phyloP scores from a whole-genome alignment of 2,329 filamentous ascomycete genomes.

The Gyromitra esculenta region DNA sequence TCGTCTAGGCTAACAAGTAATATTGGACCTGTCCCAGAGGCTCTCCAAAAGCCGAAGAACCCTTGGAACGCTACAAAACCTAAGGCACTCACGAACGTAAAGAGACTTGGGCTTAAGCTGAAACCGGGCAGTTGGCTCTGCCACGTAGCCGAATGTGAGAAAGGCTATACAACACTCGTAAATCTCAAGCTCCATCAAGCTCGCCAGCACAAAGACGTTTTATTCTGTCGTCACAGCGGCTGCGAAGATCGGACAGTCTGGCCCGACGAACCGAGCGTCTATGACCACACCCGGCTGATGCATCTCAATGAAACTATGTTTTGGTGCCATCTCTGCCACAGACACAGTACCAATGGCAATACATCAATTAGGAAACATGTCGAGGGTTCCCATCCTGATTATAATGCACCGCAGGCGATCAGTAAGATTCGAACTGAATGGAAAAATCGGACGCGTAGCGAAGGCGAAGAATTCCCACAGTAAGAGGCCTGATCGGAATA shows the following conservation, averaged over 20 bases:
- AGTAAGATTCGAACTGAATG: not conserved
- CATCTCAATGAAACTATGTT: not conserved
- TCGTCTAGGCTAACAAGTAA: too few relatives aligned
- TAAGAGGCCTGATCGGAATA: not conserved
- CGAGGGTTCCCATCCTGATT: not conserved
- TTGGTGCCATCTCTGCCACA: slow-evolving; percentile 23
- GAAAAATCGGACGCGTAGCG: not conserved
- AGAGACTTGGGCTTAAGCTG: not conserved
- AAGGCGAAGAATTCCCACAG: not conserved
- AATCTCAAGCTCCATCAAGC: not conserved
- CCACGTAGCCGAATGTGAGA: not conserved
- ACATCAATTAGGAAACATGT: slow-evolving; percentile 5
- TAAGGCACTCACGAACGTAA: too few relatives aligned
- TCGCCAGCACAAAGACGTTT: not conserved
- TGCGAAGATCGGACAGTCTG: slow-evolving; percentile 4
- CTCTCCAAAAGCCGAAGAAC: not conserved
- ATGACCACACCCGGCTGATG: not conserved
- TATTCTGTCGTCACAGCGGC: slow-evolving; percentile 2
- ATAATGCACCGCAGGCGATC: not conserved
- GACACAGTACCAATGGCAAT: not conserved
- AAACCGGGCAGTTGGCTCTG: not conserved
- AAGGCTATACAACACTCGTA: not conserved
- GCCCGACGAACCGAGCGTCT: not conserved
- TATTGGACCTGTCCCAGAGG: too few relatives aligned
- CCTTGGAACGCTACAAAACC: not conserved